Conservation (phyloP, 805 yeast species). For the Kazachstania psychrophila region DNA sequence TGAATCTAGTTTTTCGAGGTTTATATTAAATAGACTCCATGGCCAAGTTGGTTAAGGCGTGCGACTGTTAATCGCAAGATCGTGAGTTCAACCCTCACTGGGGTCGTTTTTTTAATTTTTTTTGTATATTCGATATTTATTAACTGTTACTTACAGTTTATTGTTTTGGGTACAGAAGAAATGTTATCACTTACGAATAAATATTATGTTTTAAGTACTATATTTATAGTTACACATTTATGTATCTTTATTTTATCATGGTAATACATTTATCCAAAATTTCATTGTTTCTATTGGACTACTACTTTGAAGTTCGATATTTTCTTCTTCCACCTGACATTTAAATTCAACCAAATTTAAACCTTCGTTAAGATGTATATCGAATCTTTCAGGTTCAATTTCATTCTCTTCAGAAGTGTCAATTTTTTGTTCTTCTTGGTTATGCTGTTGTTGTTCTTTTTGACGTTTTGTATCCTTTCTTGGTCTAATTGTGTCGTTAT, state of each 20-base stretch:
- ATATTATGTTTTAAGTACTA: no score
- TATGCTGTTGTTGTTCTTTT: not conserved
- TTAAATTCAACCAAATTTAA: constrained; percentile 21
- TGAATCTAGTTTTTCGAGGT: no score
- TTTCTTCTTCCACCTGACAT: constrained; percentile 9
- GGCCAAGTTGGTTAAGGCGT: constrained; percentile 56
- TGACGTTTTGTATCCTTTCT: constrained; percentile 4
- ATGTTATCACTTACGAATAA: no score
- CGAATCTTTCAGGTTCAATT: constrained; percentile 17
- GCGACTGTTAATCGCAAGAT: constrained; percentile 56
- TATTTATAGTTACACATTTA: constrained; percentile 4
- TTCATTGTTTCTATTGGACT: constrained; percentile 17
- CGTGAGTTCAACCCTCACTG: constrained; percentile 53
- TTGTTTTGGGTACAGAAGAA: no score
- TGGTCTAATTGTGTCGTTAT: constrained; percentile 17
- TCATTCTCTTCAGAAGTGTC: constrained; percentile 3
- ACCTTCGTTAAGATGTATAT: constrained; percentile 26
- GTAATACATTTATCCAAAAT: constrained; percentile 28
- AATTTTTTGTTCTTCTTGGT: not conserved
- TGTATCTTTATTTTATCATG: constrained; percentile 14
- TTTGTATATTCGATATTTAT: no score
- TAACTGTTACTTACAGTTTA: no score
- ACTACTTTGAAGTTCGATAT: constrained; percentile 3
- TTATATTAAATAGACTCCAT: constrained; percentile 35
- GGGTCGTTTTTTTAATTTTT: constrained; percentile 37